Percentiles rank a stretch among this genome's conserved stretches.
Evolutionary conservation across 768 basidiomycete species (phyloP).

Genomic region (Agaricus subrufescens): DNA sequence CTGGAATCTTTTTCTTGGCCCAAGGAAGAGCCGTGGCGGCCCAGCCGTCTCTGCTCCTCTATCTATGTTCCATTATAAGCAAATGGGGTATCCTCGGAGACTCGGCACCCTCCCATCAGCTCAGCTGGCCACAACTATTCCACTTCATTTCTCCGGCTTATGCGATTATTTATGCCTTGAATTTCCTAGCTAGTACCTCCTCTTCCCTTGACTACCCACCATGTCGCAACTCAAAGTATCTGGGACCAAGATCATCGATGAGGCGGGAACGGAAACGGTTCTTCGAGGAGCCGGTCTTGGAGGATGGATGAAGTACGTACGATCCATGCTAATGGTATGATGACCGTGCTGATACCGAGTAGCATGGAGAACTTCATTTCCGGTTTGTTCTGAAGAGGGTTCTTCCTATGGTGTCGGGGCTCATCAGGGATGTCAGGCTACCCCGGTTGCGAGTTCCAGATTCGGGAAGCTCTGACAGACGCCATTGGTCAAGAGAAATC

Average conservation of each 20-base stretch:
- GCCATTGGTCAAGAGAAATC: slow-evolving; percentile 63
- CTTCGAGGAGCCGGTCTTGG: slow-evolving; percentile 72
- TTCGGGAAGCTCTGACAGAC: slow-evolving; percentile 60
- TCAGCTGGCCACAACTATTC: slow-evolving; percentile 2
- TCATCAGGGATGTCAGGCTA: slow-evolving; percentile 40
- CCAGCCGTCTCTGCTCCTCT: too few species aligned
- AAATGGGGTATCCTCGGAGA: slow-evolving; percentile 17
- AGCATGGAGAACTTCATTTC: slow-evolving; percentile 81
- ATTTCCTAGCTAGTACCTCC: neutral
- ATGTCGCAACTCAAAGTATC: slow-evolving; percentile 54
- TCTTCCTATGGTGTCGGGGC: neutral
- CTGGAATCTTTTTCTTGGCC: too few species aligned
- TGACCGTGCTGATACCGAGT: neutral
- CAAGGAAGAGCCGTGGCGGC: too few species aligned
- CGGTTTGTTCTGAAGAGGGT: slow-evolving; percentile 24
- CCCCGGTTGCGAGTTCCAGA: slow-evolving; percentile 78
- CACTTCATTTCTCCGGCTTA: neutral
- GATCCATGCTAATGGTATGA: slow-evolving; percentile 13
- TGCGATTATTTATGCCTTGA: neutral
- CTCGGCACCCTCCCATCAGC: neutral
- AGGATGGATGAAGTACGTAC: slow-evolving; percentile 73
- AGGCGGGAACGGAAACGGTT: slow-evolving; percentile 49
- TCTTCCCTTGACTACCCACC: neutral
- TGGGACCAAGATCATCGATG: slow-evolving; percentile 58
- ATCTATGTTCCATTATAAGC: neutral